These are phyloP conservation scores for Lactarius sanguifluus DNA, from an alignment of 768 basidiomycete genomes.

Conservation along the genomic window DNA sequence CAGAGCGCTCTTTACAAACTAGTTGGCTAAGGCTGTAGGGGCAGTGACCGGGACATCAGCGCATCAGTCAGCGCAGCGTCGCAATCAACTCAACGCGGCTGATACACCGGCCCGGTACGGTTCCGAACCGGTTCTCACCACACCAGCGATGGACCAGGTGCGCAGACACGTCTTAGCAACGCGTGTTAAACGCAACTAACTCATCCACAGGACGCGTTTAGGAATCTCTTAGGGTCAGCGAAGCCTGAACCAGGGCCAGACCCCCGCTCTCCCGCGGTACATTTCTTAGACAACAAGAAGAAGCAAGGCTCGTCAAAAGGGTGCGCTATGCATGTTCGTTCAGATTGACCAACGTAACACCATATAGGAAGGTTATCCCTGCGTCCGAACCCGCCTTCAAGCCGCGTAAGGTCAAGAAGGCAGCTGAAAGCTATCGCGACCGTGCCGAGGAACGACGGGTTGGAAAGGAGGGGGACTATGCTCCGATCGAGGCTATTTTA, in stretches of 20 bases:
- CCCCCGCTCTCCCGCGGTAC: slow-evolving; percentile 37
- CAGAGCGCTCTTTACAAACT: not conserved
- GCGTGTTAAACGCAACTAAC: not conserved
- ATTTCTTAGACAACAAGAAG: slow-evolving; percentile 33
- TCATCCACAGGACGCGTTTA: slow-evolving; percentile 56
- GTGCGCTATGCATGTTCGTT: slow-evolving; percentile 12
- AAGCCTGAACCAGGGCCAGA: slow-evolving; percentile 32
- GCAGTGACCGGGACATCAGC: not conserved
- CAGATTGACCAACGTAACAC: not conserved
- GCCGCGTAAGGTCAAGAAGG: slow-evolving; percentile 69
- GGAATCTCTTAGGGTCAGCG: slow-evolving; percentile 47
- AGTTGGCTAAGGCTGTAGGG: not conserved
- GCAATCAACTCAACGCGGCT: not conserved
- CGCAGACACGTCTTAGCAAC: not conserved
- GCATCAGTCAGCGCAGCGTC: not conserved
- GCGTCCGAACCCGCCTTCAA: slow-evolving; percentile 69
- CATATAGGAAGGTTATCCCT: slow-evolving; percentile 46
- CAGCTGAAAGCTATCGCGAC: slow-evolving; percentile 62
- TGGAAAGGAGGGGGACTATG: slow-evolving; percentile 71
- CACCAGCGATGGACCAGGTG: slow-evolving; percentile 29
- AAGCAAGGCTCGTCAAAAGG: slow-evolving; percentile 25
- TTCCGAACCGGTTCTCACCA: not conserved
- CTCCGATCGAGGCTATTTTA: slow-evolving; percentile 74
- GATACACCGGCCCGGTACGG: not conserved
- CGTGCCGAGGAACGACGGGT: slow-evolving; percentile 70